Evolutionary conservation across 805 yeast species (phyloP), one percentile per base, ranked within the genome.

Genomic region (Cyberlindnera mycetangii): DNA sequence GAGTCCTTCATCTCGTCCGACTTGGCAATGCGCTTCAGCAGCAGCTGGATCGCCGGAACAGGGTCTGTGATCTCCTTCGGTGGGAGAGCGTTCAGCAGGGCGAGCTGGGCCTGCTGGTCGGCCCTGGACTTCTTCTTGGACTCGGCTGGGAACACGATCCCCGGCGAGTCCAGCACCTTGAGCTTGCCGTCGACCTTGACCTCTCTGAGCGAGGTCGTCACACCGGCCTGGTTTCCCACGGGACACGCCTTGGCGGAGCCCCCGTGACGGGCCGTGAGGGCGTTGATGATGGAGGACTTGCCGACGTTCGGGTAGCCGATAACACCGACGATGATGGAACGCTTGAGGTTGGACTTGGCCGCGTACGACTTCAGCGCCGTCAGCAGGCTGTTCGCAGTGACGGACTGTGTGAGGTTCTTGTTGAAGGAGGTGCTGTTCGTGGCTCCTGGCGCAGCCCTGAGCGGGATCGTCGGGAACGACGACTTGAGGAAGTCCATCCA

Each of bases 221-320:
- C 93, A 63, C 99, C 99, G 3, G 99, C 97, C 69, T 86, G 93
- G 61, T 95, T 95, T 40, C 99, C 99, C 25, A 86, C 95, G 14
- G 99, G 97, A 63, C 98, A 93, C 11, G 90, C 92, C 56, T 77
- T 79, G 35, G 79, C 71, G 44, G 75, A 68, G 47, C 83, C 82
- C 46, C 86, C 83, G 63, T 87, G 95, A 66, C 93, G 82, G 42
- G 87, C 76, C 3, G 89, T 81, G 53, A 92, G 72, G 2, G 97
- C 85, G 66, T 92, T 92, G 61, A 92, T 93, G 46, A 93, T 85
- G 16, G 97, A 88, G 3, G 97, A 89, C 65, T 90, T 90, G 59
- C 98, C 98, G 42, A 92, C 97, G 64, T 92, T 92, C 40, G 99
- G 99, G 69, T 89, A 92, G 15, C 99, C 99, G 54, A 92, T 86